Evolutionary conservation across 1,284 basidiomycete genomes (phyloP).

Genomic region (Rhodotorula glutinis): DNA sequence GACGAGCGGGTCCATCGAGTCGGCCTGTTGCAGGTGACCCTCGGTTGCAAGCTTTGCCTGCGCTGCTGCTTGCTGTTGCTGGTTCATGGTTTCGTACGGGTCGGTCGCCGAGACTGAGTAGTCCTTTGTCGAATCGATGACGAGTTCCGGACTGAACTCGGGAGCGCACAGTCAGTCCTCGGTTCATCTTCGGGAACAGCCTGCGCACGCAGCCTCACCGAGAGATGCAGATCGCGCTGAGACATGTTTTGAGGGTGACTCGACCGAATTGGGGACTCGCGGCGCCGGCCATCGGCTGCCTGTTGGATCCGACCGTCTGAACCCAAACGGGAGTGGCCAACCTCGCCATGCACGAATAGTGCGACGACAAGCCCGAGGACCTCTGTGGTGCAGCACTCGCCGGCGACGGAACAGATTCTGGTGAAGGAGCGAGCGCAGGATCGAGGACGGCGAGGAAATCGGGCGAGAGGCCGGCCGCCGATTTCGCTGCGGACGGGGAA

Average conservation of each 20-base stretch:
- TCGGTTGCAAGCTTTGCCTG: not conserved
- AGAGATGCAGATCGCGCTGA: slow-evolving; percentile 41
- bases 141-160: slow-evolving; percentile 34
- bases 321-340: slow-evolving; percentile 36
- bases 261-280: slow-evolving; percentile 28
- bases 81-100: slow-evolving; percentile 36
- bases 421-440: slow-evolving; percentile 23
- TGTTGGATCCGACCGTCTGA: slow-evolving; percentile 23
- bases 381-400: not conserved
- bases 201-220: slow-evolving; percentile 4
- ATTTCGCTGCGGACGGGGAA: not conserved
- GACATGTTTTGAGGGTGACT: slow-evolving; percentile 38
- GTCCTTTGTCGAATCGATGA: slow-evolving; percentile 36
- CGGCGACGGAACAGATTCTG: not conserved
- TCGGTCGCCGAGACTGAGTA: slow-evolving; percentile 39
- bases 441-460: slow-evolving; percentile 38
- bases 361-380: not conserved
- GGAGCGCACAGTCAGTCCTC: not conserved
- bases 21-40: not conserved
- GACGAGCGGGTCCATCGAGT: slow-evolving; percentile 23
- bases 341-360: slow-evolving; percentile 34
- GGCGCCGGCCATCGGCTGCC: not conserved
- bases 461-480: slow-evolving; percentile 10
- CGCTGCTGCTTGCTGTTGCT: not conserved
- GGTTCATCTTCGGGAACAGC: not conserved